Evolutionary conservation across 495 filamentous ascomycete species (phyloP), one percentile per base, ranked within the genome.

Genomic region (Lophium mytilinum): DNA sequence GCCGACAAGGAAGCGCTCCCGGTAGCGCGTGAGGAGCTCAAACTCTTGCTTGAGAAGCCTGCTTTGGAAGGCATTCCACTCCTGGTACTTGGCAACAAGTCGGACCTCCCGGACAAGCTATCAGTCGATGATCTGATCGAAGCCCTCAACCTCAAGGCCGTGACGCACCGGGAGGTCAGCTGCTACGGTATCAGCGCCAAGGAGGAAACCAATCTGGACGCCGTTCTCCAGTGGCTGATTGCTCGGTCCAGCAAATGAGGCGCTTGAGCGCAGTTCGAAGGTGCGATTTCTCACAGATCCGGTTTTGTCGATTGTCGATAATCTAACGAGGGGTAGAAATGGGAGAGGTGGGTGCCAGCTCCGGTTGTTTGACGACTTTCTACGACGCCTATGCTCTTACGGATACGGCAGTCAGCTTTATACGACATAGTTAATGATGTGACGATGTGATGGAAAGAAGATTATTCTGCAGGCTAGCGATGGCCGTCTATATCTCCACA

Each of bases 181-280:
- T 98, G 93, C 76, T 98, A 97, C 71, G 91, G 93, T 52, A 97
- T 98, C 73, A 95, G 90, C 66, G 93, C 92, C 37, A 96, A 96
- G 69, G 92, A 98, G 69, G 93, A 98, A 74, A 96, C 92, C 35
- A 98, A 98, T 72, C 81, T 98, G 61, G 93, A 98, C 71, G 93
- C 91, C 5, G 93, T 98, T 37, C 72, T 98, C 66, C 88, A 96
- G 68, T 98, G 94, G 92, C 75, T 98, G 69, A 90, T 98, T 72
- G 91, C 89, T 50, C 84, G 87, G 55, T 82, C 91, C 56, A 88
- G 82, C 71, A 83, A 73, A 66, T 83, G 71, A 73, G 43, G 30
- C 33, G 33, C 42, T 46, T 49, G 12, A 43, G 30, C 24, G 24
- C 46, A 12, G n/a, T 52, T n/a, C 14, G 17, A 41, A 50, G 46